Evolutionary conservation across 495 filamentous ascomycete species (phyloP), one percentile per base, ranked within the genome.

Genomic region (Tuber melanosporum): DNA sequence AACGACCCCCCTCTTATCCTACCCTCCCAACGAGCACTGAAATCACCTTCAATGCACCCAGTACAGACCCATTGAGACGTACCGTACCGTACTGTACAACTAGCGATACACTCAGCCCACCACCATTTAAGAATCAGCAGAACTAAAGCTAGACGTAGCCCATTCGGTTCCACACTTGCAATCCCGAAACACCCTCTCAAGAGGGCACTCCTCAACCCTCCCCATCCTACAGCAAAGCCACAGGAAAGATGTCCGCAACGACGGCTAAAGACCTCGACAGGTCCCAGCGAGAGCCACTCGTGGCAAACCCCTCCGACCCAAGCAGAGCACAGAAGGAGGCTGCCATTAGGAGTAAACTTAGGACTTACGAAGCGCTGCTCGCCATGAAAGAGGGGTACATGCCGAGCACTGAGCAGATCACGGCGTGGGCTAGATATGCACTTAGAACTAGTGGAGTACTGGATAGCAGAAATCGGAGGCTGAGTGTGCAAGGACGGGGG

Each of bases 331-430:
- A 57, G 3, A 83, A 83, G 62, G 81, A 79, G 14, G 77, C 44
- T 26, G 70, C 46, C 36, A 73, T 83, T 14, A 74, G 79, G 22
- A 79, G 76, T 66, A 83, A 83, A 41, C 26, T 83, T 12, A 73
- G 76, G 26, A 77, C 82, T 19, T 83, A 83, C 71, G 81, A 83
- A 70, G 75, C 74, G 22, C 7, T 83, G 2, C 32, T 83, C n/a
- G 82, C 82, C 2, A 32, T 83, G n/a, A 74, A 73, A 12, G 76
- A 74, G 32, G 82, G 82, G 3, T 83, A 79, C 49, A 75, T 83
- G 76, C 82, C 82, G 7, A 74, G 71, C 49, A 83, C 82, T 1
- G 82, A 80, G 62, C 82, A 83, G 75, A 32, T 76, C 19, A 73
- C 75, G 1, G 78, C 69, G 22, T 83, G 82, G 82, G 82, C 75